A percentile compares a stretch with the other conserved stretches of the same genome.
Conservation (phyloP, 192 early-diverging fungal species). For the Kappamyces sp. region DNA sequence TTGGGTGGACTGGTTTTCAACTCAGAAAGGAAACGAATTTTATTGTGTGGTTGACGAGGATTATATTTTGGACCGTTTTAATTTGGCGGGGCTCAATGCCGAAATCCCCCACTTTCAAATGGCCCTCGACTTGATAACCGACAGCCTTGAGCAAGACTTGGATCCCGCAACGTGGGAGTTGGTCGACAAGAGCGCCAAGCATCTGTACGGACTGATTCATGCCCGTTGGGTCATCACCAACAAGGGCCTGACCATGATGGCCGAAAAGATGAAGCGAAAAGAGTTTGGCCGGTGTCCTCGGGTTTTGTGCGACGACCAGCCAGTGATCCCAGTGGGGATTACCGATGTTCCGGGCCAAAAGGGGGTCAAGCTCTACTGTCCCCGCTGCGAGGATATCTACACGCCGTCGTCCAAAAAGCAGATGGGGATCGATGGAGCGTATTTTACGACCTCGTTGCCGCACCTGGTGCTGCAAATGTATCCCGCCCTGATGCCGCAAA, state of each 20-base stretch:
- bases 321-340: slow-evolving; percentile 84
- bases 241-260: slow-evolving; percentile 90
- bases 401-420: slow-evolving; percentile 84
- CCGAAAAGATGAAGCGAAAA: slow-evolving; percentile 87
- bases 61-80: slow-evolving; percentile 95
- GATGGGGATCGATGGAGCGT: slow-evolving; percentile 85
- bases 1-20: slow-evolving; percentile 95
- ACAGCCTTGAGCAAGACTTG: slow-evolving; percentile 68
- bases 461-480: slow-evolving; percentile 94
- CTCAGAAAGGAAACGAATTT: slow-evolving; percentile 90
- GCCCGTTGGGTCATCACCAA: slow-evolving; percentile 91
- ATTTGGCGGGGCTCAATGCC: slow-evolving; percentile 84
- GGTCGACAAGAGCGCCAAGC: slow-evolving; percentile 82
- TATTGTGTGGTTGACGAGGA: slow-evolving; percentile 99
- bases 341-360: slow-evolving; percentile 79
- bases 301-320: slow-evolving; percentile 84
- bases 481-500: slow-evolving; percentile 70
- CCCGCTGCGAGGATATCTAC: slow-evolving; percentile 95
- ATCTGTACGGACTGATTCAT: slow-evolving; percentile 98
- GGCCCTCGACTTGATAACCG: slow-evolving; percentile 90
- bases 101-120: slow-evolving; percentile 88
- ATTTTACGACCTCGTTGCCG: slow-evolving; percentile 94
- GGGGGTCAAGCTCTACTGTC: slow-evolving; percentile 92
- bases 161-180: slow-evolving; percentile 69
- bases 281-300: slow-evolving; percentile 98